Evolutionary conservation across 352 stramenopile species (phyloP).

Genomic region (Nannochloropsis limnetica): DNA sequence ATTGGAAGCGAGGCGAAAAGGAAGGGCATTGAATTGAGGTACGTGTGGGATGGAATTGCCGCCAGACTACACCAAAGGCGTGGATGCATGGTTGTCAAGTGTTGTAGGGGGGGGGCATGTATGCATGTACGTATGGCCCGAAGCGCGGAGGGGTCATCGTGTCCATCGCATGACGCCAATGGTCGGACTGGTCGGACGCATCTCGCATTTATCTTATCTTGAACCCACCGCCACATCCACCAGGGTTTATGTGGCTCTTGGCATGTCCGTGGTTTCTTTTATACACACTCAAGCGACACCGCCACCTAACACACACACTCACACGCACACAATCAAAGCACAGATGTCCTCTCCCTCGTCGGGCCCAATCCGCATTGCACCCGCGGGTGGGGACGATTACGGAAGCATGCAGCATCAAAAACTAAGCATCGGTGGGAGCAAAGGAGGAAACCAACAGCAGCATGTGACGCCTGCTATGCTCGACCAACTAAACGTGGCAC

Average conservation of each 20-base stretch:
- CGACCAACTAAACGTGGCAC: constrained; percentile 40
- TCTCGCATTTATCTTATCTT: background rate
- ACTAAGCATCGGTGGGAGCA: background rate
- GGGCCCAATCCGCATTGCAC: background rate
- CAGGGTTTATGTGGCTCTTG: background rate
- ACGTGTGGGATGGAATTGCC: background rate
- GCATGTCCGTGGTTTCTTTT: background rate
- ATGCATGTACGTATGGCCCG: background rate
- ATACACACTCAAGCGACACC: background rate
- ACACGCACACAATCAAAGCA: background rate
- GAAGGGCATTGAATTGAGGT: background rate
- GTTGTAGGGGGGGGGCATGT: background rate
- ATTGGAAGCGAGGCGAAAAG: background rate
- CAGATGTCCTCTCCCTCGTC: background rate
- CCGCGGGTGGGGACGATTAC: background rate
- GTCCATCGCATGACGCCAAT: background rate
- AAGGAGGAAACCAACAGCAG: background rate
- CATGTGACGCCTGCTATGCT: constrained; percentile 27
- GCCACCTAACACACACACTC: no score
- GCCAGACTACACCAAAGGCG: background rate
- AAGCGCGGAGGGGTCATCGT: background rate
- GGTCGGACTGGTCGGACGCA: background rate
- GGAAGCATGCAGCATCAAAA: constrained; percentile 3
- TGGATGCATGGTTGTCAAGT: background rate
- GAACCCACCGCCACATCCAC: background rate